phyloP scores from a whole-genome alignment of 305 asterid genomes.

The Solanum hybrid region DNA sequence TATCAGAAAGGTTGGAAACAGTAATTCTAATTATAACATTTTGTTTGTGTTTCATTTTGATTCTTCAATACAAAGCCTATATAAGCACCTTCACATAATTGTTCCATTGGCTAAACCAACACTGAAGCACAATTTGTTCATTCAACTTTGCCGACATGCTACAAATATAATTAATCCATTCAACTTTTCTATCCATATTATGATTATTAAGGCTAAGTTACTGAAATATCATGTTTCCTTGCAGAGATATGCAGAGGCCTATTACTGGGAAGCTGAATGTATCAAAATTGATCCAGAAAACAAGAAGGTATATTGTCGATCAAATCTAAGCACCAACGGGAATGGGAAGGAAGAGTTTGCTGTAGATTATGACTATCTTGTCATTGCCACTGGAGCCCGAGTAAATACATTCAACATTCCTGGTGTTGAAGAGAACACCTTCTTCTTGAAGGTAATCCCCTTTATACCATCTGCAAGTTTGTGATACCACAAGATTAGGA shows the following conservation, averaged over 20 bases:
- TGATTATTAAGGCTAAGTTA: background rate
- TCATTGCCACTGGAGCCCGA: constrained; percentile 80
- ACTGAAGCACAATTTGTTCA: background rate
- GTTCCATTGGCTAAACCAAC: background rate
- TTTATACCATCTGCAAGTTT: background rate
- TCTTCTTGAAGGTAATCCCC: constrained; percentile 61
- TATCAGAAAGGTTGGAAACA: constrained; percentile 53
- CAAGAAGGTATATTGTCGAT: constrained; percentile 79
- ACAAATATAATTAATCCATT: background rate
- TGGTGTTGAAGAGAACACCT: constrained; percentile 88
- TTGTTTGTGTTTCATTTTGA: background rate
- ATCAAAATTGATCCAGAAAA: constrained; percentile 71
- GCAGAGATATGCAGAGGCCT: constrained; percentile 61
- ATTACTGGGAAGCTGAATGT: constrained; percentile 91
- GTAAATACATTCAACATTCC: constrained; percentile 88
- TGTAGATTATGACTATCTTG: constrained; percentile 91
- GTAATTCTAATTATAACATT: background rate
- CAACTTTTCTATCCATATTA: background rate
- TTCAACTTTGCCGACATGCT: background rate
- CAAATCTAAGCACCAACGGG: constrained; percentile 31
- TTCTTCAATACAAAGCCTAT: background rate
- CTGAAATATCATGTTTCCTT: background rate
- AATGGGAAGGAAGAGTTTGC: constrained; percentile 63
- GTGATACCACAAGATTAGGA: background rate
- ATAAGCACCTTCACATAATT: background rate